phyloP scores from a whole-genome alignment of 2,329 filamentous ascomycete species.

The Endothia cerciana region DNA sequence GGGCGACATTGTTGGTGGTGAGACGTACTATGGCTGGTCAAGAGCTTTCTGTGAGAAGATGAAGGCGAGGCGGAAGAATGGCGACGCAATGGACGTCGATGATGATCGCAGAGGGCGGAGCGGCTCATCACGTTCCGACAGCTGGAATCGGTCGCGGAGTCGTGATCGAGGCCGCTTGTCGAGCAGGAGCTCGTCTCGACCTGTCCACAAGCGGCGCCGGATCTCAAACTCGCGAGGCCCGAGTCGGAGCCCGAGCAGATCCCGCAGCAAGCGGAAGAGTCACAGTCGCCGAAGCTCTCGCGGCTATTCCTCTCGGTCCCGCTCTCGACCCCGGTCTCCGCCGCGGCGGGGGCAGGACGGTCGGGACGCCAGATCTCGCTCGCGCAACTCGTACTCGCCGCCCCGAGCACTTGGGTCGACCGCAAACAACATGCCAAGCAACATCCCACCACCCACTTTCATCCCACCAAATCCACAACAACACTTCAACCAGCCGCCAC shows the following conservation, averaged over 20 bases:
- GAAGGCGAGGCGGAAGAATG: conserved; percentile 58
- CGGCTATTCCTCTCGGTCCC: conserved; percentile 29
- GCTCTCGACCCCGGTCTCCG: conserved; percentile 32
- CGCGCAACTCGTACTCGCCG: conserved; percentile 32
- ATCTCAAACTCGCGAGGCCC: conserved; percentile 40
- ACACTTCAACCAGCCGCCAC: conserved; percentile 24
- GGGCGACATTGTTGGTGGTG: conserved; percentile 66
- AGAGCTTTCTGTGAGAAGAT: conserved; percentile 79
- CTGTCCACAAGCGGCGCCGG: conserved; percentile 46
- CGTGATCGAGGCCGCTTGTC: conserved; percentile 37
- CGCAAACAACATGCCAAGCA: conserved; percentile 13
- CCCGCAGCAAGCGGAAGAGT: conserved; percentile 32
- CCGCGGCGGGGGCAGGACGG: conserved; percentile 34
- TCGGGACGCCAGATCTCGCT: conserved; percentile 38
- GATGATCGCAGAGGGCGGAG: conserved; percentile 41
- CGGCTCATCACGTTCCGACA: conserved; percentile 38
- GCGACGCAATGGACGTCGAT: conserved; percentile 30
- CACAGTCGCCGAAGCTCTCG: conserved; percentile 34
- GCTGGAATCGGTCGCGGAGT: conserved; percentile 39
- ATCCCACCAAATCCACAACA: conserved; percentile 28
- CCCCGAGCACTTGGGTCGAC: conserved; percentile 6
- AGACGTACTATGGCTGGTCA: conserved; percentile 90
- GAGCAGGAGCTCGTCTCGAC: conserved; percentile 41
- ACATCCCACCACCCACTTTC: conserved; percentile 21
- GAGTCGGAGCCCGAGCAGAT: conserved; percentile 24